A percentile compares a stretch with the other conserved stretches of the same genome.
Conservation (phyloP, 306 rosid species). For the Begonia masoniana region DNA sequence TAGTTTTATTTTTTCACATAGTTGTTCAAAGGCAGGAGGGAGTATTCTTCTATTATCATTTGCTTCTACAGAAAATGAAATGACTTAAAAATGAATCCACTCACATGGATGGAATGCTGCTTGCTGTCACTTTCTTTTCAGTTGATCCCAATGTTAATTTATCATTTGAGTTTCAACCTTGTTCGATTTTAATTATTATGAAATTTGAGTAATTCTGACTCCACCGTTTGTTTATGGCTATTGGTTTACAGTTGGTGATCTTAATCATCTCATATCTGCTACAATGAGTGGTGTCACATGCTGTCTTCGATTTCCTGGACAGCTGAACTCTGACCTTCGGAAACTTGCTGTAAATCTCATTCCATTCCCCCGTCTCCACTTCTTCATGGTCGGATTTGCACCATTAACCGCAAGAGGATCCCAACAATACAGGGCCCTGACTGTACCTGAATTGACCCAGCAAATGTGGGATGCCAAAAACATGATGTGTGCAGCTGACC, state of each 20-base stretch:
- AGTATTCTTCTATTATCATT: neutral
- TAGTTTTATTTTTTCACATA: no score
- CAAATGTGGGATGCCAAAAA: constrained; percentile 56
- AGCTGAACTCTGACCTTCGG: constrained; percentile 57
- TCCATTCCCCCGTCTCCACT: constrained; percentile 82
- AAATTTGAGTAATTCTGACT: neutral
- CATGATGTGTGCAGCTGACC: constrained; percentile 88
- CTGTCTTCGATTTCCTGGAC: constrained; percentile 82
- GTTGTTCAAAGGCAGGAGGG: neutral
- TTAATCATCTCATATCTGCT: constrained; percentile 76
- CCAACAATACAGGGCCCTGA: constrained; percentile 63
- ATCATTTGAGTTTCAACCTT: neutral
- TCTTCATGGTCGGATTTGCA: constrained; percentile 92
- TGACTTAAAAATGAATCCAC: no score
- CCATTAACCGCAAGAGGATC: constrained; percentile 86
- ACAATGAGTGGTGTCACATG: constrained; percentile 91
- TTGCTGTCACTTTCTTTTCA: neutral
- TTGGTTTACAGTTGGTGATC: constrained; percentile 54
- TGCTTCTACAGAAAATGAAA: no score
- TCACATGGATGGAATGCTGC: neutral
- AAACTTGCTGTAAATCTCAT: constrained; percentile 78
- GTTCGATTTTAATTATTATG: neutral
- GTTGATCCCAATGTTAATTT: neutral
- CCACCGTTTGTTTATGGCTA: no score
- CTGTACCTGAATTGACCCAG: constrained; percentile 37